These are phyloP conservation scores for Trebouxia sp. DNA, from an alignment of 139 green algal genomes.

Conservation along the genomic window DNA sequence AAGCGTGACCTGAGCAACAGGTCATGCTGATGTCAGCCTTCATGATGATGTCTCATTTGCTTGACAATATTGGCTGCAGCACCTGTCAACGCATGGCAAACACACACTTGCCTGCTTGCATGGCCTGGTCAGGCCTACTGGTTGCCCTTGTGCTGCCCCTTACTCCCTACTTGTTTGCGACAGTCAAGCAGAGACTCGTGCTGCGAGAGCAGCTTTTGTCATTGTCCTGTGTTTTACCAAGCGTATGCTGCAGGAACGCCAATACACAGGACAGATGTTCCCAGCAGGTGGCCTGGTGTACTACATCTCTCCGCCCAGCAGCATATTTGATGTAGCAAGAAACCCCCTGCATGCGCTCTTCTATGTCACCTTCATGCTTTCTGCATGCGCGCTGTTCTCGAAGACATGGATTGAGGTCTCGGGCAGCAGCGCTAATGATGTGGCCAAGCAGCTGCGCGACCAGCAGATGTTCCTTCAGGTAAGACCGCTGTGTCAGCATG, in stretches of 20 bases:
- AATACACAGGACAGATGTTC: slow-evolving; percentile 80
- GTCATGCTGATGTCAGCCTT: neutral
- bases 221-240: no score
- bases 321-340: slow-evolving; percentile 81
- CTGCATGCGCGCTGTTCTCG: slow-evolving; percentile 97
- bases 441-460: slow-evolving; percentile 98
- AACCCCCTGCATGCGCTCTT: slow-evolving; percentile 97
- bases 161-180: no score
- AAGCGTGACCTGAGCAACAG: no score
- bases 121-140: no score
- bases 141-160: no score
- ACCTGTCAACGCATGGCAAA: no score
- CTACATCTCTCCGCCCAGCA: slow-evolving; percentile 94
- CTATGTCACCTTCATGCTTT: slow-evolving; percentile 98
- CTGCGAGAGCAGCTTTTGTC: no score
- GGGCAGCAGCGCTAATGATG: slow-evolving; percentile 89
- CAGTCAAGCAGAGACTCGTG: no score
- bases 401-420: slow-evolving; percentile 99
- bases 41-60: neutral
- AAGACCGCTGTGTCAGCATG: neutral
- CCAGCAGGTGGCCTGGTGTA: slow-evolving; percentile 97
- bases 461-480: slow-evolving; percentile 94
- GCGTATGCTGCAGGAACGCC: slow-evolving; percentile 54
- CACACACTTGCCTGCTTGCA: no score
- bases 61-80: no score